Percentiles rank a stretch among this genome's conserved stretches.
Evolutionary conservation across 345 rosid genomes (phyloP).

Genomic region (Citrus cavaleriei): DNA sequence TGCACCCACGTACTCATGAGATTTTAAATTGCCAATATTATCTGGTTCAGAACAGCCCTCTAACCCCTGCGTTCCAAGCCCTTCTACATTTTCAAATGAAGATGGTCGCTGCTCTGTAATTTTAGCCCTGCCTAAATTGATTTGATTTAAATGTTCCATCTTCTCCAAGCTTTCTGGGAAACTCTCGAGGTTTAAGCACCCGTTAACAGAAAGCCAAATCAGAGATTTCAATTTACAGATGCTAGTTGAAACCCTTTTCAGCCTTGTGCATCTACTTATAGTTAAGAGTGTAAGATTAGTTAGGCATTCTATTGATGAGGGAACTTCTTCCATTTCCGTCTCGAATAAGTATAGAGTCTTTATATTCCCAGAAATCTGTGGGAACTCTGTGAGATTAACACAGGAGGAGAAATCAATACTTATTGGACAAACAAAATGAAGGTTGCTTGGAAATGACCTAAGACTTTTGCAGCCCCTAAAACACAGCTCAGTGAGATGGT

Average conservation of each 20-base stretch:
- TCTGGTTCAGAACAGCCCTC: neutral
- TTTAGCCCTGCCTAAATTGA: neutral
- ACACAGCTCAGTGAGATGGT: neutral
- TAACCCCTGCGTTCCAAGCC: neutral
- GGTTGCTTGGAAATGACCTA: neutral
- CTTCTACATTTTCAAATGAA: neutral
- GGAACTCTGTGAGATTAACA: neutral
- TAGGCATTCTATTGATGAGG: neutral
- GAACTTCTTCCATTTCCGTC: neutral
- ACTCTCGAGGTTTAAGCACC: neutral
- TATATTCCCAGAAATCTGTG: neutral
- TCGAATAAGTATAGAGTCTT: neutral
- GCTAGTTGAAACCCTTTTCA: neutral
- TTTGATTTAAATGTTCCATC: neutral
- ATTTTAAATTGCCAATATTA: neutral
- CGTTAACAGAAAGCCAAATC: neutral
- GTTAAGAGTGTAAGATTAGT: neutral
- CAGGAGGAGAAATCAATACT: neutral
- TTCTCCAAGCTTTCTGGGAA: neutral
- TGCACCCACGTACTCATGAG: neutral
- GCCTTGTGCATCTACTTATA: neutral
- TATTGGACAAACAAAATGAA: neutral
- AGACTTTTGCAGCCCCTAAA: neutral
- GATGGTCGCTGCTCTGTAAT: neutral
- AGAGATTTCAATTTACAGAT: slow-evolving; percentile 12